These are phyloP conservation scores for Withania somnifera DNA, from an alignment of 305 asterid genomes.

Conservation along the genomic window DNA sequence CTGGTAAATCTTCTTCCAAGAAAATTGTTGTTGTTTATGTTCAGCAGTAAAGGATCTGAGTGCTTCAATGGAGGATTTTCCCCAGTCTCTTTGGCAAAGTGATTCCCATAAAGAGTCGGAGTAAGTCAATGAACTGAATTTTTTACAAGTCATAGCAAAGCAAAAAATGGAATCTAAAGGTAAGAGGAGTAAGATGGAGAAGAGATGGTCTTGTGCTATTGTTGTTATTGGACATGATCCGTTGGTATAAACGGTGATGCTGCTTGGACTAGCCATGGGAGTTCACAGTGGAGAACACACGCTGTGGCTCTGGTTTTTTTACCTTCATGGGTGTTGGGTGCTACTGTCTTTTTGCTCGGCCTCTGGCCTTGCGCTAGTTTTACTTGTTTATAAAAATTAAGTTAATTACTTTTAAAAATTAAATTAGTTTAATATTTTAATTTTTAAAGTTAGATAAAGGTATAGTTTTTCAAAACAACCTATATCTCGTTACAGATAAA, in stretches of 20 bases:
- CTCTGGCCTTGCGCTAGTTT: too few relatives aligned
- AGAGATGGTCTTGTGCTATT: conserved; percentile 66
- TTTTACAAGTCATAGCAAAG: conserved; percentile 60
- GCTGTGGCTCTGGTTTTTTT: neutral
- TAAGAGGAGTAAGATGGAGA: conserved; percentile 56
- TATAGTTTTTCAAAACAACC: too few relatives aligned
- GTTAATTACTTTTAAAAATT: too few relatives aligned
- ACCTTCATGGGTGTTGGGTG: neutral
- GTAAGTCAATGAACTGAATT: conserved; percentile 38
- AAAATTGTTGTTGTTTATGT: conserved; percentile 4
- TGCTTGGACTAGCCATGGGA: conserved; percentile 23
- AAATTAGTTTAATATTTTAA: too few relatives aligned
- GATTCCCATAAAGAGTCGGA: conserved; percentile 86
- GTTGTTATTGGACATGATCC: conserved; percentile 26
- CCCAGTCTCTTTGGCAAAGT: conserved; percentile 83
- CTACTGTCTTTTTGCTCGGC: neutral
- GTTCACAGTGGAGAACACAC: neutral
- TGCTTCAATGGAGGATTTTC: conserved; percentile 30
- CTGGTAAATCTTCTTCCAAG: conserved; percentile 69
- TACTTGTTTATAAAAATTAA: too few relatives aligned
- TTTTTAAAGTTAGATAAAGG: too few relatives aligned
- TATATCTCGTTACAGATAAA: too few relatives aligned
- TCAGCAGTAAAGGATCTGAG: conserved; percentile 13
- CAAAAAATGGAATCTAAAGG: conserved; percentile 61
- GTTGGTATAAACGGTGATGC: conserved; percentile 2